Evolutionary conservation across 2,329 filamentous ascomycete genomes (phyloP).

Genomic region (Diplodia seriata): DNA sequence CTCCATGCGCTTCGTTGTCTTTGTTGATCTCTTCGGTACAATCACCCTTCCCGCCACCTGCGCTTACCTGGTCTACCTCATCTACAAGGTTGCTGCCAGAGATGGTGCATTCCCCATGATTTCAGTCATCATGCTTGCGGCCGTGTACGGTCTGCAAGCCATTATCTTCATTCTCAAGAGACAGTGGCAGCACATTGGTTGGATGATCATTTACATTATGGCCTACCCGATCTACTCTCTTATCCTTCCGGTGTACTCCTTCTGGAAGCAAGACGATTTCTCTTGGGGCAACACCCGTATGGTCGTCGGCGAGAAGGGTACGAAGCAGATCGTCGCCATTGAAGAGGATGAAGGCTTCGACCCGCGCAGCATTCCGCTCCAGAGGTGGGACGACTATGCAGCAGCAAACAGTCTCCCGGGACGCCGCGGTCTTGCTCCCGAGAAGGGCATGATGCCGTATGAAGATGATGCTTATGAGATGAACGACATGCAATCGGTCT

Average conservation of each 20-base stretch:
- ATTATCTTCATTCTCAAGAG: slow-evolving; percentile 96
- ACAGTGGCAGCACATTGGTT: slow-evolving; percentile 97
- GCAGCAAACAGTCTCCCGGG: slow-evolving; percentile 85
- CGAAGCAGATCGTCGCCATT: slow-evolving; percentile 86
- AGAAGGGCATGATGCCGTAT: slow-evolving; percentile 68
- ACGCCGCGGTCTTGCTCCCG: slow-evolving; percentile 74
- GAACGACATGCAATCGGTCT: slow-evolving; percentile 97
- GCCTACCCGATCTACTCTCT: slow-evolving; percentile 95
- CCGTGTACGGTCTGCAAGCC: slow-evolving; percentile 93
- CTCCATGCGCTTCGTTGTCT: slow-evolving; percentile 95
- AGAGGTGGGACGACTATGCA: slow-evolving; percentile 98
- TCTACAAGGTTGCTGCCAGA: slow-evolving; percentile 75
- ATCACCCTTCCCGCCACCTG: slow-evolving; percentile 90
- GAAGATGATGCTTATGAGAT: slow-evolving; percentile 86
- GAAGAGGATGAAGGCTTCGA: slow-evolving; percentile 85
- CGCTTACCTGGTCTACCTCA: slow-evolving; percentile 83
- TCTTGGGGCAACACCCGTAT: slow-evolving; percentile 98
- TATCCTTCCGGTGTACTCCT: slow-evolving; percentile 90
- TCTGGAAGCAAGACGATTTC: slow-evolving; percentile 99
- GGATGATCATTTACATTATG: slow-evolving; percentile 99
- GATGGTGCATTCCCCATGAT: slow-evolving; percentile 81
- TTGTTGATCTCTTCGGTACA: slow-evolving; percentile 92
- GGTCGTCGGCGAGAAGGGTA: slow-evolving; percentile 91
- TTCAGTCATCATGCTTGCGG: slow-evolving; percentile 86
- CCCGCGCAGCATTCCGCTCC: slow-evolving; percentile 88